Conservation (phyloP, 1,284 basidiomycete species). For the Ganoderma leucocontextum region DNA sequence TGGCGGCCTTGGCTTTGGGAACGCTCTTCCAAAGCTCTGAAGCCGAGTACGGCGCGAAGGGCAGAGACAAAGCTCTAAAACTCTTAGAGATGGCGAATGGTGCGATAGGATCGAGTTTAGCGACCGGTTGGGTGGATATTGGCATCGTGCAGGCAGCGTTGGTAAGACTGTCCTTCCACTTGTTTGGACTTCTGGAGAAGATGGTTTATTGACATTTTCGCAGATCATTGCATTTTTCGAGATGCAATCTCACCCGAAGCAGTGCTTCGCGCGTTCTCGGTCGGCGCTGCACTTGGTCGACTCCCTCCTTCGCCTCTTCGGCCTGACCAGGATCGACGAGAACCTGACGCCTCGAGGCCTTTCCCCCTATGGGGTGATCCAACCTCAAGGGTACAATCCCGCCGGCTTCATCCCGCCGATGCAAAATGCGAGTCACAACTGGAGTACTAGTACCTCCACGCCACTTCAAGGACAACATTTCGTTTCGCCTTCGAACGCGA, state of each 20-base stretch:
- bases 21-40: conserved; percentile 76
- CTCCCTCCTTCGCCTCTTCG: conserved; percentile 68
- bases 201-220: conserved; percentile 4
- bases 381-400: conserved; percentile 9
- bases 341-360: conserved; percentile 42
- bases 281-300: conserved; percentile 70
- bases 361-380: conserved; percentile 8
- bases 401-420: not conserved
- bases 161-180: conserved; percentile 51
- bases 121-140: conserved; percentile 74
- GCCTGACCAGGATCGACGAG: conserved; percentile 57
- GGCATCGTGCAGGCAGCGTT: conserved; percentile 75
- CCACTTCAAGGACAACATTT: not conserved
- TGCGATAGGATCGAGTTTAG: conserved; percentile 72
- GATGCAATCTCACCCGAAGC: conserved; percentile 68
- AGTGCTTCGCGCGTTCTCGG: conserved; percentile 57
- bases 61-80: conserved; percentile 60
- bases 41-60: conserved; percentile 49
- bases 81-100: conserved; percentile 73
- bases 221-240: conserved; percentile 79
- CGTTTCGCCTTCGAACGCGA: not conserved
- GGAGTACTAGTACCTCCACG: not conserved
- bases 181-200: not conserved
- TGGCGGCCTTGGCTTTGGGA: conserved; percentile 70
- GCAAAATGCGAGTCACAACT: not conserved